Base-by-base conservation (phyloP, 78 protist genomes). In the Trichosphaerium sp. region DNA sequence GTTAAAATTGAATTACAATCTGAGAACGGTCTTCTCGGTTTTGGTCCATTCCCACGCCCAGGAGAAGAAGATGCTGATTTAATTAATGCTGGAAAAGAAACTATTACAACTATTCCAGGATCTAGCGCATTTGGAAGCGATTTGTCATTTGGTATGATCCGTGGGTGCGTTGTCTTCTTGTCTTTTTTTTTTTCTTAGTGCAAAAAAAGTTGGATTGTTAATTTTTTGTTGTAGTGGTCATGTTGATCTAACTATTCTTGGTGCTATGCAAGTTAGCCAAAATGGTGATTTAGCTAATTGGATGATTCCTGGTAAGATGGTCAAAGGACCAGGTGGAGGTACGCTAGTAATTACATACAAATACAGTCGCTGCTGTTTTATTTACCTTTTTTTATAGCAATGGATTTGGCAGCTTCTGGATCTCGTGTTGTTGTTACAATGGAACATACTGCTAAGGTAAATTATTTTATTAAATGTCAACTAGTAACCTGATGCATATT, bases 221-320 rank as follows among this genome's bases (percentile, higher is more conserved):
- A 35, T 4, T 26, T 65, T 6, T 28, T 57, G 11, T 57, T 23
- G 25, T 21, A 62, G 86, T 63, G 85, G 86, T 14, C 91, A 89
- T 60, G 78, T 89, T 51, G 85, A 88, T 58, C 41, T 90, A 39
- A 88, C 95, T 35, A 87, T 94, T 38, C 70, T 94, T 28, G 98
- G 98, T n/a, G 98, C 92, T 41, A 69, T 94, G 83, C 88, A 94
- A 44, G 95, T 91, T 7, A 51, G 92, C 11, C 39, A 23, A 23
- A 43, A 39, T 37, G 98, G 98, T 23, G 98, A 94, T 57, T 59
- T 94, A 0, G 98, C 98, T 70, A 94, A 94, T 84, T 94, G 96
- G 96, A 86, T 94, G 49, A 88, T 94, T 28, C 97, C 97, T 23
- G 81, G 87, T n/a, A 85, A 90, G 62, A 84, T 94, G 94, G 97